These are phyloP conservation scores for Lepiota venenata DNA, from an alignment of 768 basidiomycete species.

Conservation along the genomic window DNA sequence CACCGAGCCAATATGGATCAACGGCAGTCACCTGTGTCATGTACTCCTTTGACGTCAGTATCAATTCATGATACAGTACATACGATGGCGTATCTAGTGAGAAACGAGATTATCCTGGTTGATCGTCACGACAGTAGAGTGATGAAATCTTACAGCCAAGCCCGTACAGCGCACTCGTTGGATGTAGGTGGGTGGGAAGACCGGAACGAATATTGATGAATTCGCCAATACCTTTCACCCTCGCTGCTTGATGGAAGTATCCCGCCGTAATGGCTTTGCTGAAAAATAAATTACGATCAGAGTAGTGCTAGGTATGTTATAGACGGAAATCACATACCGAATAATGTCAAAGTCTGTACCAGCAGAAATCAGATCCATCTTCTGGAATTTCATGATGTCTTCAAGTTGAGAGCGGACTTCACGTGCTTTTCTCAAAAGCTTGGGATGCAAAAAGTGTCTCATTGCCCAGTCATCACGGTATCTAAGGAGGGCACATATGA, in stretches of 20 bases:
- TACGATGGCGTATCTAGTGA: conserved; percentile 87
- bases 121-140: not conserved
- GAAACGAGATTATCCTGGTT: conserved; percentile 11
- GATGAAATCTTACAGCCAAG: conserved; percentile 72
- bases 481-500: conserved; percentile 34
- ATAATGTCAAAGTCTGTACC: conserved; percentile 96
- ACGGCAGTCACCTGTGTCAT: conserved; percentile 99
- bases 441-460: conserved; percentile 95
- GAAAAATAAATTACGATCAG: conserved; percentile 3
- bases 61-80: conserved; percentile 95
- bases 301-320: not conserved
- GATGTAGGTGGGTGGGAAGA: conserved; percentile 92
- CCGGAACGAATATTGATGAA: conserved; percentile 97
- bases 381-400: conserved; percentile 99
- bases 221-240: conserved; percentile 98
- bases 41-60: conserved; percentile 94
- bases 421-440: conserved; percentile 88
- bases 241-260: conserved; percentile 98
- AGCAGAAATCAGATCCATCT: conserved; percentile 88
- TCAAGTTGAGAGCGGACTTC: conserved; percentile 96
- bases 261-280: conserved; percentile 97
- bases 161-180: conserved; percentile 94
- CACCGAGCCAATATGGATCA: conserved; percentile 96
- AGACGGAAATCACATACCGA: conserved; percentile 32
- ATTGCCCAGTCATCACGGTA: conserved; percentile 94